Base-by-base conservation (phyloP, 23 red algal genomes). In the Porphyridium purpureum region DNA sequence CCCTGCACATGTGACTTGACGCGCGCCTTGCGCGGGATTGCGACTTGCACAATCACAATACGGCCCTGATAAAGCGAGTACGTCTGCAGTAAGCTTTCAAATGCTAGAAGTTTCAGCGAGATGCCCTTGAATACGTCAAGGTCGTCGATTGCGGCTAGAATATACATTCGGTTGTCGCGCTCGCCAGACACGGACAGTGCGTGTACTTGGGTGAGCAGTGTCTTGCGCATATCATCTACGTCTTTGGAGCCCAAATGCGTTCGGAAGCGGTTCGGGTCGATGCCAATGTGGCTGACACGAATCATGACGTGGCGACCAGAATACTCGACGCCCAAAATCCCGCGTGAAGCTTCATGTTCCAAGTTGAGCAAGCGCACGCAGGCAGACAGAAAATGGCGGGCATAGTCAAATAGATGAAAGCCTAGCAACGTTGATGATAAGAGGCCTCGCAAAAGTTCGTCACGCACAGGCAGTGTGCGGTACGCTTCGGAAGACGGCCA, bases 331-430 rank as follows among this genome's bases (percentile, higher is more conserved):
- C 72, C 81, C 0, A 98, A 64, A 36, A 56, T 64, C 32, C 90
- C 90, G 23, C 90, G 80, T 21, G 58, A 57, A 5, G 76, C 64
- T 57, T 98, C 75, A 38, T 98, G 90, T 50, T 98, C 79, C 56
- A 98, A 58, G 72, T 98, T 86, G 1, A 98, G 66, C 75, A 98
- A 47, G 6, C 90, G 55, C 20, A 86, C 81, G 60, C 90, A 98
- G 9, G 69, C 80, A 6, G 75, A 83, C 21, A 98, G 59, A 54
- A 98, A 98, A 66, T 98, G 90, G 41, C 90, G 62, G 2, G 90
- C 90, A 66, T 98, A 98, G 50, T 98, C 90, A 34, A 98, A 98
- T 2, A 98, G 58, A 70, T 98, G 90, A 49, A 98, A 98, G 33
- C 90, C 90, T 31, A 98, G 72, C 47, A 98, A 66, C 15, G 90